phyloP scores from a whole-genome alignment of 768 basidiomycete species.

The Chalciporus sphaerocephalus region DNA sequence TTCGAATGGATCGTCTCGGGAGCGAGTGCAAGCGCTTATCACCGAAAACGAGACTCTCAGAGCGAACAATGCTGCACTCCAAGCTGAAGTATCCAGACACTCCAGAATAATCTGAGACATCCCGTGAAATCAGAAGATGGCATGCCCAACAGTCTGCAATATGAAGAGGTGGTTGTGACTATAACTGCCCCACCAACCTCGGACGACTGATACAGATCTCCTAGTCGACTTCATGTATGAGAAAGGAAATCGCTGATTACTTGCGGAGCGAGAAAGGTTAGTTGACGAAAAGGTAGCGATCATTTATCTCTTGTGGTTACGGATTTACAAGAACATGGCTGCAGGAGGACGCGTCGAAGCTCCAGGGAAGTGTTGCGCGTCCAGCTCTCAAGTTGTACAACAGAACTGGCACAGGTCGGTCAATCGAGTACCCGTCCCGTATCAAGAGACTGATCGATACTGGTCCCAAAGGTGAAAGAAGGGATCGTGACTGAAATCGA shows the following conservation, averaged over 20 bases:
- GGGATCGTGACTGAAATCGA: slow-evolving; percentile 15
- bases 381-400: slow-evolving; percentile 11
- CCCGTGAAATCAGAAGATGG: slow-evolving; percentile 19
- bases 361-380: slow-evolving; percentile 15
- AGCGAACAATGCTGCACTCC: slow-evolving; percentile 18
- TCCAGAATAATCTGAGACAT: slow-evolving; percentile 11
- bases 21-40: slow-evolving; percentile 8
- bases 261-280: slow-evolving; percentile 16
- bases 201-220: slow-evolving; percentile 1
- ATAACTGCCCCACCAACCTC: background rate
- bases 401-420: slow-evolving; percentile 23
- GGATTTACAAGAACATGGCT: background rate
- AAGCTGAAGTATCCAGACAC: slow-evolving; percentile 9
- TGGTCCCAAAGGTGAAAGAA: slow-evolving; percentile 11
- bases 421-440: background rate
- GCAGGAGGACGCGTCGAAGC: slow-evolving; percentile 13
- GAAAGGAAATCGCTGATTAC: slow-evolving; percentile 11
- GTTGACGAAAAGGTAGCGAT: slow-evolving; percentile 11
- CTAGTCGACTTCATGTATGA: slow-evolving; percentile 10
- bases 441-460: background rate
- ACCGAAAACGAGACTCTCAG: slow-evolving; percentile 17
- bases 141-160: background rate
- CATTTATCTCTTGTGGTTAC: background rate
- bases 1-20: slow-evolving; percentile 1
- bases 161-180: slow-evolving; percentile 5